Conservation (phyloP, 129 eudicot genomes). For the Helianthus annuus region HanXRQr2.0-SUNRISE NC_035443.2:62357053-62357552, state of each 20-base stretch:
- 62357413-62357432: constrained; percentile 73
- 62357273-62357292: no score
- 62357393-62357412: constrained; percentile 1
- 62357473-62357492: constrained; percentile 59
- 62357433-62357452: constrained; percentile 54
- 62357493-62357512: neutral
- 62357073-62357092: constrained; percentile 68
- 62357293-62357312: no score
- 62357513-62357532: neutral
- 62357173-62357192: neutral
- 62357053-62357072: constrained; percentile 80
- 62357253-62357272: constrained; percentile 46
- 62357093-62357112: constrained; percentile 44
- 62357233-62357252: constrained; percentile 41
- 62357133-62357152: constrained; percentile 87
- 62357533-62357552: neutral
- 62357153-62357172: constrained; percentile 58
- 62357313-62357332: no score
- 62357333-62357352: neutral
- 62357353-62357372: constrained; percentile 54
- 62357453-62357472: constrained; percentile 47
- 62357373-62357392: constrained; percentile 38
- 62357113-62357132: constrained; percentile 42
- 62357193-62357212: constrained; percentile 41
- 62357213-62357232: constrained; percentile 36